Conservation (phyloP, 345 rosid species). For the Anacardium occidentale region DNA sequence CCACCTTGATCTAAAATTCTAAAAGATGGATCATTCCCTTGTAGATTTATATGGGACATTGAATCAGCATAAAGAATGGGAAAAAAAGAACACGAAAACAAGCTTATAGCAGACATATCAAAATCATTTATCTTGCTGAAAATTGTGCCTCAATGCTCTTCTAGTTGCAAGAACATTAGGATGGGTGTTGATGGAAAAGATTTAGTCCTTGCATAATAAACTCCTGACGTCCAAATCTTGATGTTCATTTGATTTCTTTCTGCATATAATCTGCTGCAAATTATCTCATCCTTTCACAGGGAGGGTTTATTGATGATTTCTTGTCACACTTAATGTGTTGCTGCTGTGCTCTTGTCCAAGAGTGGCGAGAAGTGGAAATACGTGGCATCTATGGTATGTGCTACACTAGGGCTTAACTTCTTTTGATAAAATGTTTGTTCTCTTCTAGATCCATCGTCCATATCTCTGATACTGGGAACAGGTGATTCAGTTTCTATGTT, state of each 20-base stretch:
- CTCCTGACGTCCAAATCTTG: not conserved
- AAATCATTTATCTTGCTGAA: not conserved
- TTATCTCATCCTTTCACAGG: slow-evolving; percentile 39
- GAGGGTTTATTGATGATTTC: slow-evolving; percentile 89
- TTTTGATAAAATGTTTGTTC: not conserved
- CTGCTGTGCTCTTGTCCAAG: slow-evolving; percentile 98
- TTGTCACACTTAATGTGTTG: slow-evolving; percentile 97
- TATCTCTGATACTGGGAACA: not conserved
- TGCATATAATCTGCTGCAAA: not conserved
- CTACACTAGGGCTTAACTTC: not conserved
- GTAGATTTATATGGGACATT: not conserved
- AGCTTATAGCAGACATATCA: not conserved
- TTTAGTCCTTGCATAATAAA: not conserved
- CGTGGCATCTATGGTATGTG: slow-evolving; percentile 70
- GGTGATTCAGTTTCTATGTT: not conserved
- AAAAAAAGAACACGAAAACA: not conserved
- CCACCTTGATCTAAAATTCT: not conserved
- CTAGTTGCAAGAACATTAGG: not conserved
- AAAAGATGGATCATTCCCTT: not conserved
- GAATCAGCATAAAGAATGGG: not conserved
- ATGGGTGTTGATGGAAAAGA: not conserved
- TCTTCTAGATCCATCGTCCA: not conserved
- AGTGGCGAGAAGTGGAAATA: slow-evolving; percentile 90
- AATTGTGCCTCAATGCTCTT: not conserved
- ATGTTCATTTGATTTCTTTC: slow-evolving; percentile 4